Conservation (phyloP, 2,329 filamentous ascomycete species). For the Hortaea werneckii region DNA sequence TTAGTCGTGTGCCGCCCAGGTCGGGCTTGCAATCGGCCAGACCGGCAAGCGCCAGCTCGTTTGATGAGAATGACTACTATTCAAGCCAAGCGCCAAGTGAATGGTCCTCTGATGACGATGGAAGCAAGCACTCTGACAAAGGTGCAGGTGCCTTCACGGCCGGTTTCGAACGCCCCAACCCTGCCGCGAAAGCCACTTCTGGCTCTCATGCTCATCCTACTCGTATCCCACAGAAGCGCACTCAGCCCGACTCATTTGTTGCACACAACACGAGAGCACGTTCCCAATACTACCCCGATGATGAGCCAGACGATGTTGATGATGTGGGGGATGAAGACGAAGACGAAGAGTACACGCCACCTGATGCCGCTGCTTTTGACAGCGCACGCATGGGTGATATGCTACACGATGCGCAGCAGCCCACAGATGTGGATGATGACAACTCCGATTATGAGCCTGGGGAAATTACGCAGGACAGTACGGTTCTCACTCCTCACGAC, state of each 20-base stretch:
- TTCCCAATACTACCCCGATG: slow-evolving; percentile 7
- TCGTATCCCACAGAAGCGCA: slow-evolving; percentile 3
- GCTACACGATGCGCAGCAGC: slow-evolving; percentile 10
- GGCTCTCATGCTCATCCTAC: slow-evolving; percentile 5
- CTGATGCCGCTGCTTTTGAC: slow-evolving; percentile 18
- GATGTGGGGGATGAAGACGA: slow-evolving; percentile 9
- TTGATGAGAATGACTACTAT: slow-evolving; percentile 92
- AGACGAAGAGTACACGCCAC: slow-evolving; percentile 25
- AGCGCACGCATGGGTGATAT: slow-evolving; percentile 10
- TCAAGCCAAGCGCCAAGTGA: slow-evolving; percentile 74
- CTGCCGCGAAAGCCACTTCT: slow-evolving; percentile 3
- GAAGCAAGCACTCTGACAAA: slow-evolving; percentile 34
- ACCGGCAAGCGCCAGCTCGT: slow-evolving; percentile 56
- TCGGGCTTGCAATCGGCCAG: slow-evolving; percentile 52
- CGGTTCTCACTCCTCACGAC: slow-evolving; percentile 8
- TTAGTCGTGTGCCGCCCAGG: slow-evolving; percentile 61
- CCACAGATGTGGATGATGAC: slow-evolving; percentile 19
- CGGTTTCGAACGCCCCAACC: slow-evolving; percentile 14
- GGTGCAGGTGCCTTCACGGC: slow-evolving; percentile 28
- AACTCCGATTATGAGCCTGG: slow-evolving; percentile 28
- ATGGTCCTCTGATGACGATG: slow-evolving; percentile 48
- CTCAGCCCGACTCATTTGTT: slow-evolving; percentile 1
- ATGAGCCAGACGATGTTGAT: too few relatives aligned
- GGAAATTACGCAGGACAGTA: slow-evolving; percentile 21
- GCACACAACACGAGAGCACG: slow-evolving; percentile 5